These are phyloP conservation scores for Pilasporangium apinafurcum DNA, from an alignment of 352 stramenopile species.

Conservation along the genomic window DNA sequence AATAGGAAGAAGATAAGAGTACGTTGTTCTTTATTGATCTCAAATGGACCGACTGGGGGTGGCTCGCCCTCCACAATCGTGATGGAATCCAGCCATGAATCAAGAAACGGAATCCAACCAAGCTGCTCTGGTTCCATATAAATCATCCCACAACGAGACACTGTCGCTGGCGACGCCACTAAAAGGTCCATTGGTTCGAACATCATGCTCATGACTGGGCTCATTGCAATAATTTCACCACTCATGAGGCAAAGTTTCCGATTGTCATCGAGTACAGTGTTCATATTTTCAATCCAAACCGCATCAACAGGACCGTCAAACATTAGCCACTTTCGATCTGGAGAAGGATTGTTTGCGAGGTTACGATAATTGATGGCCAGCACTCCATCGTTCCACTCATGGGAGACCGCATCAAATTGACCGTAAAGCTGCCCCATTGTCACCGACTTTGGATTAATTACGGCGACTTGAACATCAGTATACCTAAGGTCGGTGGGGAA, in stretches of 20 bases:
- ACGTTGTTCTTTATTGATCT: conserved; percentile 73
- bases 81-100: conserved; percentile 87
- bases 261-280: conserved; percentile 93
- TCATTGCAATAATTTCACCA: conserved; percentile 95
- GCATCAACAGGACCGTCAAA: conserved; percentile 92
- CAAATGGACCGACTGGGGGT: conserved; percentile 32
- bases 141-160: conserved; percentile 93
- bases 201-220: conserved; percentile 93
- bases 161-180: conserved; percentile 90
- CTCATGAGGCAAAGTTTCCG: conserved; percentile 93
- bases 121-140: conserved; percentile 92
- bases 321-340: conserved; percentile 89
- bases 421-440: conserved; percentile 93
- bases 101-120: conserved; percentile 82
- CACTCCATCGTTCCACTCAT: conserved; percentile 94
- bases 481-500: conserved; percentile 67
- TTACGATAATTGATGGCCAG: conserved; percentile 91
- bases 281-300: conserved; percentile 96
- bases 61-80: conserved; percentile 18
- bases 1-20: conserved; percentile 74
- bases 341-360: conserved; percentile 66
- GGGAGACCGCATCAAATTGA: conserved; percentile 92
- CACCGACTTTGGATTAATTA: conserved; percentile 94
- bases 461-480: conserved; percentile 63
- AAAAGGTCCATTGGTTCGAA: conserved; percentile 94